Conservation (phyloP, 148 eudicot genomes). For the Cornus controversa region DNA sequence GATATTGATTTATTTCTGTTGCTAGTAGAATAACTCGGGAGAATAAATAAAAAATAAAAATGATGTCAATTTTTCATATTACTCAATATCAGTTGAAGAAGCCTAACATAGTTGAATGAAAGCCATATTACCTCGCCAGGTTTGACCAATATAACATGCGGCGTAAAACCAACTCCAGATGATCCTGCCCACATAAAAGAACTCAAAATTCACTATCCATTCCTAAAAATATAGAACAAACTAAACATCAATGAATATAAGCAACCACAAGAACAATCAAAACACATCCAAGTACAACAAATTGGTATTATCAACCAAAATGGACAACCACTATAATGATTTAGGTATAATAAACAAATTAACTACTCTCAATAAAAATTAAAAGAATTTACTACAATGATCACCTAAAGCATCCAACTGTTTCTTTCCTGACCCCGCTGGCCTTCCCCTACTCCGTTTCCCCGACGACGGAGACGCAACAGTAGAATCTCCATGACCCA, state of each 20-base stretch:
- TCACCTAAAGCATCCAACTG: slow-evolving; percentile 85
- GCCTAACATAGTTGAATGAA: background rate
- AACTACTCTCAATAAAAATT: too few relatives aligned
- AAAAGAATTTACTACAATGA: background rate
- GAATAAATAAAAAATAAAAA: too few relatives aligned
- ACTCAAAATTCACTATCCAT: background rate
- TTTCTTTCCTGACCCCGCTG: slow-evolving; percentile 60
- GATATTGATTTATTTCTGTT: background rate
- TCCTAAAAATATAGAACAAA: background rate
- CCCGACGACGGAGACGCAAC: slow-evolving; percentile 31
- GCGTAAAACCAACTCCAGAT: slow-evolving; percentile 77
- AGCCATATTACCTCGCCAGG: slow-evolving; percentile 61
- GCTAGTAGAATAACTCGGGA: too few relatives aligned
- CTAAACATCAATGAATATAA: background rate
- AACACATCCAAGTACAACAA: slow-evolving; percentile 9
- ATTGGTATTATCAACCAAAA: background rate
- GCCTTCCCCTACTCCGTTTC: slow-evolving; percentile 41
- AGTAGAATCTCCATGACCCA: slow-evolving; percentile 24
- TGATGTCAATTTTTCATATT: background rate
- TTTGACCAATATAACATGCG: slow-evolving; percentile 74
- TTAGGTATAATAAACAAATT: too few relatives aligned
- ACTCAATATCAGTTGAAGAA: background rate
- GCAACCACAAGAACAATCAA: background rate
- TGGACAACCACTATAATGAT: background rate
- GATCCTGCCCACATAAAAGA: slow-evolving; percentile 43